These are phyloP conservation scores for Calonectria naviculata DNA, from an alignment of 2,329 filamentous ascomycete species.

Conservation along the genomic window DNA sequence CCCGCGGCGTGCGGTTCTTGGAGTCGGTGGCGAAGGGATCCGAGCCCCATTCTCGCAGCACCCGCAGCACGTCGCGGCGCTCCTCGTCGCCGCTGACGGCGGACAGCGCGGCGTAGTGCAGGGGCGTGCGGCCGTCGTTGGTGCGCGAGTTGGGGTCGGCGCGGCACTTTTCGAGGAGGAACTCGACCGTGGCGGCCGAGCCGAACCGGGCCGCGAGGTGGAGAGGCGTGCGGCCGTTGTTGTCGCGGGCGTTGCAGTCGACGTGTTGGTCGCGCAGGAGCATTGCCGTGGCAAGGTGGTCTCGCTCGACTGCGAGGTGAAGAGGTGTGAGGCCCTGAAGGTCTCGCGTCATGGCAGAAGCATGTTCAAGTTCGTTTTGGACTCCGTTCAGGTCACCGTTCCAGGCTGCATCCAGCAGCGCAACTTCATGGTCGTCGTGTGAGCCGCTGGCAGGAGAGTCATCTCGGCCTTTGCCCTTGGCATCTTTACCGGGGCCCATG, in stretches of 20 bases:
- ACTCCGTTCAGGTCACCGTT: conserved; percentile 43
- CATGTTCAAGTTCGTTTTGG: conserved; percentile 35
- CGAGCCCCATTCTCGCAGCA: conserved; percentile 43
- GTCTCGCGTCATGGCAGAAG: conserved; percentile 40
- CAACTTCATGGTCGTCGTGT: conserved; percentile 33
- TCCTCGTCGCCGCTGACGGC: conserved; percentile 46
- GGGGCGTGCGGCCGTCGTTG: conserved; percentile 43
- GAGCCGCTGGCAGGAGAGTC: not conserved
- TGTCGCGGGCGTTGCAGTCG: conserved; percentile 39
- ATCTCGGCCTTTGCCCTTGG: not conserved
- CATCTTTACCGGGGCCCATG: not conserved
- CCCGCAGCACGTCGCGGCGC: conserved; percentile 42
- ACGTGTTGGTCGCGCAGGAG: conserved; percentile 44
- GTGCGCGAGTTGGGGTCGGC: conserved; percentile 44
- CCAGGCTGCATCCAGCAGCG: conserved; percentile 47
- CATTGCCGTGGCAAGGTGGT: conserved; percentile 47
- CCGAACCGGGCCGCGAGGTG: conserved; percentile 45
- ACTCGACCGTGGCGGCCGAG: conserved; percentile 44
- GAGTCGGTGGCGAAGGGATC: conserved; percentile 42
- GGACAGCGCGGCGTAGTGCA: conserved; percentile 46
- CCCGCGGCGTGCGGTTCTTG: conserved; percentile 42
- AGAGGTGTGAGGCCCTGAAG: conserved; percentile 43
- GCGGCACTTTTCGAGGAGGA: conserved; percentile 43
- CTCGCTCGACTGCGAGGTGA: conserved; percentile 45
- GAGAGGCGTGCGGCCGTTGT: conserved; percentile 44